These are phyloP conservation scores for Naegleria gruberi DNA, from an alignment of 208 protist genomes.

Conservation along the genomic window DNA sequence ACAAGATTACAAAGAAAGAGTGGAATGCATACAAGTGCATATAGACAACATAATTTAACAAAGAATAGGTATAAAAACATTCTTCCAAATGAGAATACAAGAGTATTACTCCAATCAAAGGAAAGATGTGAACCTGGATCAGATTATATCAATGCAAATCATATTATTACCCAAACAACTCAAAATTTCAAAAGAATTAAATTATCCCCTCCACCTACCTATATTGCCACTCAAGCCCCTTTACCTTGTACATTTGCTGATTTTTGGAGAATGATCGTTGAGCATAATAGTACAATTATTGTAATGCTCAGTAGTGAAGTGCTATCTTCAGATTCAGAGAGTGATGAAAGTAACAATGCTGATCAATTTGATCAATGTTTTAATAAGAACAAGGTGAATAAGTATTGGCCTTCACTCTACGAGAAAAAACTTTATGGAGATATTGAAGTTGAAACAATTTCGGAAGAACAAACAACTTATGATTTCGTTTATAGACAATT, in stretches of 20 bases:
- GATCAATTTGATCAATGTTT: slow-evolving; percentile 3
- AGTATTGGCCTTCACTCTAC: background rate
- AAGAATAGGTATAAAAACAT: slow-evolving; percentile 14
- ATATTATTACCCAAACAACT: background rate
- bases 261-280: slow-evolving; percentile 19
- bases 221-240: slow-evolving; percentile 18
- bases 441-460: background rate
- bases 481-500: background rate
- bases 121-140: background rate
- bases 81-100: slow-evolving; percentile 19
- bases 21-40: background rate
- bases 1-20: background rate
- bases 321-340: background rate
- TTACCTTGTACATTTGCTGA: background rate
- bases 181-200: background rate
- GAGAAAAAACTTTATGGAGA: background rate
- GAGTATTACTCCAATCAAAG: background rate
- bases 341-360: background rate
- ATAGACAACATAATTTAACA: background rate
- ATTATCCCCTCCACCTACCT: background rate
- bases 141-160: slow-evolving; percentile 21
- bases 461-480: background rate
- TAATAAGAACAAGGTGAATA: slow-evolving; percentile 6
- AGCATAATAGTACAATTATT: background rate
- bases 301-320: slow-evolving; percentile 15